Evolutionary conservation across 345 rosid genomes (phyloP).

Genomic region (Hibiscus syriacus): DNA sequence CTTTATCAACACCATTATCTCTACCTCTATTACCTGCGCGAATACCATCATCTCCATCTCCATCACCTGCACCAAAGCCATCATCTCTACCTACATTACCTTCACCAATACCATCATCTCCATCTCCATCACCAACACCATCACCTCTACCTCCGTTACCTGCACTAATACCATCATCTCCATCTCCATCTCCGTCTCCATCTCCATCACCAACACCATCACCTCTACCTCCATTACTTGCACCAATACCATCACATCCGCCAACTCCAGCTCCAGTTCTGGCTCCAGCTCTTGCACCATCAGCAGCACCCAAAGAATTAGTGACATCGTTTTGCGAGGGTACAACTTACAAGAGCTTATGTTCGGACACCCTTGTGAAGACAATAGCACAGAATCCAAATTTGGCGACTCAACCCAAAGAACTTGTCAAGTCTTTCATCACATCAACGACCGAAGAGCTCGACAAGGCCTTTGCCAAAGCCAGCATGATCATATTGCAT

Average conservation of each 20-base stretch:
- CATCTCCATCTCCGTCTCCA: too few relatives aligned
- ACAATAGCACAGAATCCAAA: conserved; percentile 15
- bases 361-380: conserved; percentile 39
- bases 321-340: conserved; percentile 27
- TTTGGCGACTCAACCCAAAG: conserved; percentile 32
- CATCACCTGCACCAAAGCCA: not conserved
- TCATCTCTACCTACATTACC: too few relatives aligned
- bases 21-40: too few relatives aligned
- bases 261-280: too few relatives aligned
- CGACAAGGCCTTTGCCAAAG: conserved; percentile 26
- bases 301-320: not conserved
- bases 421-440: conserved; percentile 40
- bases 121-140: not conserved
- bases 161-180: too few relatives aligned
- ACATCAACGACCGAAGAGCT: conserved; percentile 36
- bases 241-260: not conserved
- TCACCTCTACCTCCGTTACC: too few relatives aligned
- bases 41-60: not conserved
- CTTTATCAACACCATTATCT: too few relatives aligned
- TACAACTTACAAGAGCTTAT: conserved; percentile 42
- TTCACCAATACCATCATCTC: not conserved
- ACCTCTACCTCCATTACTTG: too few relatives aligned
- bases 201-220: too few relatives aligned
- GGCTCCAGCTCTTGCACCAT: too few relatives aligned
- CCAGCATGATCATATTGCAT: conserved; percentile 25